Conservation (phyloP, 2,329 filamentous ascomycete genomes). For the Teratosphaeria zuluensis region DNA sequence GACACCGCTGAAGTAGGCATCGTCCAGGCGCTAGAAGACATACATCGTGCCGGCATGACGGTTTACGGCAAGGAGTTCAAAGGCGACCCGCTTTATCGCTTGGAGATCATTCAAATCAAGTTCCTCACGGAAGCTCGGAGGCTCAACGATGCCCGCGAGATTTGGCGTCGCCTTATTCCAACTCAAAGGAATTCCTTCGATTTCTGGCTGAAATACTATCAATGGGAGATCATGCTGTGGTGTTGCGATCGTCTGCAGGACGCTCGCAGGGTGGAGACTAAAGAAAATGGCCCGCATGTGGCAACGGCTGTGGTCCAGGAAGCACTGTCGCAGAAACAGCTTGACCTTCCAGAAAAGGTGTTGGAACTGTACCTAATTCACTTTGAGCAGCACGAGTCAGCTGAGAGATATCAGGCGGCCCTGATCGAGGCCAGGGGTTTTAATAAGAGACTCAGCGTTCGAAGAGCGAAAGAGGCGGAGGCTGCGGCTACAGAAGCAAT, state of each 20-base stretch:
- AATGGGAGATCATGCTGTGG: constrained; percentile 78
- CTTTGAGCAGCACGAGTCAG: constrained; percentile 83
- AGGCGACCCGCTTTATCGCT: constrained; percentile 78
- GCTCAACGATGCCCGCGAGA: constrained; percentile 62
- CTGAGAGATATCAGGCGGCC: constrained; percentile 62
- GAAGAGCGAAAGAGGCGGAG: constrained; percentile 56
- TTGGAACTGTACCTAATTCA: constrained; percentile 66
- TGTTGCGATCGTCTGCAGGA: constrained; percentile 46
- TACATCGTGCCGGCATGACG: constrained; percentile 66
- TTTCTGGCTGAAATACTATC: constrained; percentile 88
- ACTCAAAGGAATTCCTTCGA: constrained; percentile 70
- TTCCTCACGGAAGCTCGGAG: constrained; percentile 78
- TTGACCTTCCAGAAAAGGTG: constrained; percentile 71
- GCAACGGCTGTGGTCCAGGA: constrained; percentile 70
- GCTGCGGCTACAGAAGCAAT: constrained; percentile 51
- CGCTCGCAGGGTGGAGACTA: constrained; percentile 38
- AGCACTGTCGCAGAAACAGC: constrained; percentile 50
- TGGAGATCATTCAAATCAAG: constrained; percentile 87
- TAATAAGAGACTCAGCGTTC: constrained; percentile 52
- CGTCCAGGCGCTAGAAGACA: constrained; percentile 73
- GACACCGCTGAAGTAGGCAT: constrained; percentile 89
- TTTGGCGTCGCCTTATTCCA: constrained; percentile 62
- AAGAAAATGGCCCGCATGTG: constrained; percentile 54
- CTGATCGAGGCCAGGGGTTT: constrained; percentile 64
- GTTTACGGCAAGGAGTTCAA: constrained; percentile 66